Percentiles rank a stretch among this genome's conserved stretches.
These are phyloP conservation scores for Salix arbutifolia DNA, from an alignment of 345 rosid species.

Conservation along the genomic window DNA sequence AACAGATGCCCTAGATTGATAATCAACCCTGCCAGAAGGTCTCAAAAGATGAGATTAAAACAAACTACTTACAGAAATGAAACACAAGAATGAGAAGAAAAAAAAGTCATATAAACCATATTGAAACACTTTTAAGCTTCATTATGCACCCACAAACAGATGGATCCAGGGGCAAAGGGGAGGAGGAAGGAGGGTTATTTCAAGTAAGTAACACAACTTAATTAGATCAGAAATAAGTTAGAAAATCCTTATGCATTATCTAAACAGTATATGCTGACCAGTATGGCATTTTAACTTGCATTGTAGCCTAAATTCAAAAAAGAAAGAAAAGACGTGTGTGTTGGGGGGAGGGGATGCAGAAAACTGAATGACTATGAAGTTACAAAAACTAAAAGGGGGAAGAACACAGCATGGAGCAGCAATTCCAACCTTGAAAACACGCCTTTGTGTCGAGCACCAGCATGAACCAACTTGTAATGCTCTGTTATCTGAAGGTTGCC, in stretches of 20 bases:
- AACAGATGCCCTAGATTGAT: slow-evolving; percentile 62
- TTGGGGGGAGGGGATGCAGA: neutral
- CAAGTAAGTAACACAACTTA: neutral
- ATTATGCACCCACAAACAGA: neutral
- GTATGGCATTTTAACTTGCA: neutral
- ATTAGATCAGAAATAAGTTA: neutral
- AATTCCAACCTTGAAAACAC: slow-evolving; percentile 79
- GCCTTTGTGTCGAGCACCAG: slow-evolving; percentile 95
- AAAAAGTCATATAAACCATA: neutral
- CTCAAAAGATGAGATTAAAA: neutral
- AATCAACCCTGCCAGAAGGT: slow-evolving; percentile 78
- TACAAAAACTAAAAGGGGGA: neutral
- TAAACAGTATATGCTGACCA: neutral
- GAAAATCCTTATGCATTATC: neutral
- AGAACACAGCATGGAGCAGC: slow-evolving; percentile 2
- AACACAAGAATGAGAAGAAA: neutral
- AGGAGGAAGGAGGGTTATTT: no score
- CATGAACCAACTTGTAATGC: slow-evolving; percentile 75
- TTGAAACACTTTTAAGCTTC: neutral
- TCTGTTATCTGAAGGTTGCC: slow-evolving; percentile 92
- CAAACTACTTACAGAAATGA: neutral
- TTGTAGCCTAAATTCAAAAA: neutral
- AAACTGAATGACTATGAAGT: neutral
- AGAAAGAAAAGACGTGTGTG: neutral
- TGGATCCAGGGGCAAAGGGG: neutral